Percentiles rank a stretch among this genome's conserved stretches.
These are phyloP conservation scores for Hypholoma fasciculare DNA, from an alignment of 768 basidiomycete genomes.

Conservation along the genomic window DNA sequence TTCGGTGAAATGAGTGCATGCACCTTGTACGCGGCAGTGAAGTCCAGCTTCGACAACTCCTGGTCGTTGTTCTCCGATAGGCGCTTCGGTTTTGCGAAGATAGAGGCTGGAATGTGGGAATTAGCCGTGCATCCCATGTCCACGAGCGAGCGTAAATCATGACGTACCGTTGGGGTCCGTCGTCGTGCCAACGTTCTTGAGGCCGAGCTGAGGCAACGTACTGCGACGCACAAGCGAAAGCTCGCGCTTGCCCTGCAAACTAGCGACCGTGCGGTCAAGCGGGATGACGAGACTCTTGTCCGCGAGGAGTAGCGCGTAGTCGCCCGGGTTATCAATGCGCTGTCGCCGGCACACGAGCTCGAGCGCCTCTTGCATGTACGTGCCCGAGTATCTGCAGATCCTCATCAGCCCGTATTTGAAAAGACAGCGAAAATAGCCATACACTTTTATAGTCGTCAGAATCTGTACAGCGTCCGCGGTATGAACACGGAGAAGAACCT, in stretches of 20 bases:
- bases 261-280: constrained; percentile 92
- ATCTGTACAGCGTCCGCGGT: constrained; percentile 82
- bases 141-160: background rate
- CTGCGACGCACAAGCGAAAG: constrained; percentile 78
- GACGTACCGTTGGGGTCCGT: constrained; percentile 89
- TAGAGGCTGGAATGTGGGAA: constrained; percentile 61
- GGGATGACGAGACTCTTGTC: constrained; percentile 80
- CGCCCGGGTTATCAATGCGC: constrained; percentile 65
- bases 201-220: constrained; percentile 70
- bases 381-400: constrained; percentile 69
- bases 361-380: constrained; percentile 96
- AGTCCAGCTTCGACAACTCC: constrained; percentile 65
- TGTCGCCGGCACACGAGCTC: constrained; percentile 79
- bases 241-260: constrained; percentile 84
- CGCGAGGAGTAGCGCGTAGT: constrained; percentile 78
- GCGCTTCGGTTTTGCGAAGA: constrained; percentile 66
- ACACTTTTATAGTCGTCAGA: constrained; percentile 91
- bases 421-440: constrained; percentile 27
- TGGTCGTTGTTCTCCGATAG: constrained; percentile 72
- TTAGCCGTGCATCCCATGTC: too few relatives aligned
- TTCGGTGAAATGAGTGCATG: constrained; percentile 3
- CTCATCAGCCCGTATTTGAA: background rate
- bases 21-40: constrained; percentile 85
- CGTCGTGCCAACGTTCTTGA: constrained; percentile 66
- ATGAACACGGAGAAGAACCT: constrained; percentile 82